These are phyloP conservation scores for Penicillium paxilli DNA, from an alignment of 495 filamentous ascomycete species.

Conservation along the genomic window DNA sequence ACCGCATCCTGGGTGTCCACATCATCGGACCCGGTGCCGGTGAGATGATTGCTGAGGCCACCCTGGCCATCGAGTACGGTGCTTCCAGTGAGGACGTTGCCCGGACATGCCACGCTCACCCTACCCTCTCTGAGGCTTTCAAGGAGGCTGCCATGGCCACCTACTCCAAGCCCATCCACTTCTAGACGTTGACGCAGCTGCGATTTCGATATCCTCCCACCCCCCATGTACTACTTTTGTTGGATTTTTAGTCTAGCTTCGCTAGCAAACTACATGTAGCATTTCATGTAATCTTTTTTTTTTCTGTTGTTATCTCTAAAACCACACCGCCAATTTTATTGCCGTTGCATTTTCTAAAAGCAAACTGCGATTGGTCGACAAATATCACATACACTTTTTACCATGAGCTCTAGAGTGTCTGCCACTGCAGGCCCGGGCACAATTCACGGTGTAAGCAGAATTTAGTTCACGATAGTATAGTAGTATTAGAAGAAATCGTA, in stretches of 20 bases:
- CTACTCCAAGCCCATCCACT: conserved; percentile 95
- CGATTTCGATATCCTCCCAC: conserved; percentile 26
- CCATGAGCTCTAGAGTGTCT: too few relatives aligned
- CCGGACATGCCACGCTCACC: conserved; percentile 95
- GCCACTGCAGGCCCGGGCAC: too few relatives aligned
- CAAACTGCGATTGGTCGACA: too few relatives aligned
- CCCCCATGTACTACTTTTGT: conserved; percentile 37
- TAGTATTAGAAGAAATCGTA: too few relatives aligned
- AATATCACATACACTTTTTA: too few relatives aligned
- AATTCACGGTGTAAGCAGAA: too few relatives aligned
- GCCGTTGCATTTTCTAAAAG: not conserved
- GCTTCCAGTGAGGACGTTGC: conserved; percentile 94
- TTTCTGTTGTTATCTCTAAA: conserved; percentile 9
- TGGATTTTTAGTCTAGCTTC: conserved; percentile 36
- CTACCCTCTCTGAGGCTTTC: conserved; percentile 94
- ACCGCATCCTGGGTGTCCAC: conserved; percentile 91
- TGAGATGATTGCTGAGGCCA: conserved; percentile 99
- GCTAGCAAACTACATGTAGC: conserved; percentile 49
- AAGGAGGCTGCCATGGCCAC: conserved; percentile 99
- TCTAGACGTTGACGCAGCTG: conserved; percentile 52
- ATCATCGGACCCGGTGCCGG: conserved; percentile 95
- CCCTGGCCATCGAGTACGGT: conserved; percentile 93
- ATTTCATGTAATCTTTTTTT: conserved; percentile 45
- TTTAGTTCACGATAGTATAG: too few relatives aligned
- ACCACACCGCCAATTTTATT: not conserved